phyloP scores from a whole-genome alignment of 2,329 filamentous ascomycete genomes.

The Parasarocladium wereldwijsianum region DNA sequence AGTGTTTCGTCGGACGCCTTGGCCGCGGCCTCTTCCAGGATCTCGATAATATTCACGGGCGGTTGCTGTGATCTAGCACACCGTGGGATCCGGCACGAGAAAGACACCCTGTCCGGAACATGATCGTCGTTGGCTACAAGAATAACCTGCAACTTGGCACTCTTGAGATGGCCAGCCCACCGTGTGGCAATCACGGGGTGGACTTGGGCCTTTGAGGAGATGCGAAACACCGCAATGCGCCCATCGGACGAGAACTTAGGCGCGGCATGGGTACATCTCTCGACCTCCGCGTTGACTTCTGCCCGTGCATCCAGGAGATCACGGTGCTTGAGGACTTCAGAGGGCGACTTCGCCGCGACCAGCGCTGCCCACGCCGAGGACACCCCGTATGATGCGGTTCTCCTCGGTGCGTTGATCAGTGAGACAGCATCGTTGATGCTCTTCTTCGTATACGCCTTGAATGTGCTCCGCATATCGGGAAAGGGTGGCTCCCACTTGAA shows the following conservation, averaged over 20 bases:
- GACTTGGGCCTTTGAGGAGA: conserved; percentile 44
- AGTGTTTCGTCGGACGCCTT: conserved; percentile 21
- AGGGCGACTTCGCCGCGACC: conserved; percentile 31
- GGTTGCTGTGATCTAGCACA: conserved; percentile 36
- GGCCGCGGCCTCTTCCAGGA: conserved; percentile 35
- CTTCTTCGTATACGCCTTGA: conserved; percentile 48
- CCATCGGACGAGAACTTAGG: conserved; percentile 50
- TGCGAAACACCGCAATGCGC: conserved; percentile 47
- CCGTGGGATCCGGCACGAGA: conserved; percentile 47
- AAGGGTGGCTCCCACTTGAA: conserved; percentile 54
- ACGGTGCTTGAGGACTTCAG: conserved; percentile 31
- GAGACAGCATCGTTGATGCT: conserved; percentile 47
- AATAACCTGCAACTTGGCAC: conserved; percentile 44
- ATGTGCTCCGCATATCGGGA: conserved; percentile 45
- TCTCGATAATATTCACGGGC: conserved; percentile 49
- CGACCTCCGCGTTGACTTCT: conserved; percentile 7
- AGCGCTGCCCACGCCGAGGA: conserved; percentile 45
- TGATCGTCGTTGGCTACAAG: conserved; percentile 56
- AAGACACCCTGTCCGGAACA: conserved; percentile 46
- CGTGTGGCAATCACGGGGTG: conserved; percentile 54
- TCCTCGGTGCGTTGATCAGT: conserved; percentile 48
- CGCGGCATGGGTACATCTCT: conserved; percentile 35
- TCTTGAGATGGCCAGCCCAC: conserved; percentile 47
- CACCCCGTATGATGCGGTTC: conserved; percentile 47
- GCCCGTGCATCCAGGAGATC: conserved; percentile 36